These are phyloP conservation scores for Chytridiales sp. DNA, from an alignment of 371 early-diverging fungal species.

Conservation along the genomic window DNA sequence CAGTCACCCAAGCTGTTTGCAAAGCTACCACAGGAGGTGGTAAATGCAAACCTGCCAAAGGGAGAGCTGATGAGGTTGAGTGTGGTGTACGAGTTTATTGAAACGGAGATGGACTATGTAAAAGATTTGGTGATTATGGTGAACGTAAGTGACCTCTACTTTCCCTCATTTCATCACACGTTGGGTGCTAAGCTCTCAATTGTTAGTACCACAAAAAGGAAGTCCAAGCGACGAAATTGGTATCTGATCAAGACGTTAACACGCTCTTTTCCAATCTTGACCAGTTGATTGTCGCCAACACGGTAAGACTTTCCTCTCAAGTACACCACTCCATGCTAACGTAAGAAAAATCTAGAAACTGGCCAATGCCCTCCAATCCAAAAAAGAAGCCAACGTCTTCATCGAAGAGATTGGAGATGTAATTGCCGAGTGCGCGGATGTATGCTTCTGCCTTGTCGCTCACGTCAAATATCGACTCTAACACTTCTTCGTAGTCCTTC, in stretches of 20 bases:
- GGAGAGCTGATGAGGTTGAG: constrained; percentile 50
- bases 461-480: too few species aligned
- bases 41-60: constrained; percentile 42
- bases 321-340: too few species aligned
- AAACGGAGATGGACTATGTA: constrained; percentile 54
- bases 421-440: constrained; percentile 39
- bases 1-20: constrained; percentile 36
- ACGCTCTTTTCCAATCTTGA: constrained; percentile 51
- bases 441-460: too few species aligned
- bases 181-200: constrained; percentile 2
- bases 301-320: constrained; percentile 26
- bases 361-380: constrained; percentile 27
- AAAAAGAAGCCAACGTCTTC: constrained; percentile 36
- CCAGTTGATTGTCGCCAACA: constrained; percentile 46
- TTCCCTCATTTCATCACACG: neutral
- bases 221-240: constrained; percentile 30
- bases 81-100: constrained; percentile 56
- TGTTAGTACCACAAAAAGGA: constrained; percentile 37
- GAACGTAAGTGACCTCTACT: constrained; percentile 33
- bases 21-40: constrained; percentile 46
- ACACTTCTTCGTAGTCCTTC: too few species aligned
- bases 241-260: constrained; percentile 37
- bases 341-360: too few species aligned
- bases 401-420: constrained; percentile 42
- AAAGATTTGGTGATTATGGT: constrained; percentile 48